Evolutionary conservation across 768 basidiomycete genomes (phyloP), one percentile per base, ranked within the genome.

Genomic region (Tephrocybe sp.): DNA sequence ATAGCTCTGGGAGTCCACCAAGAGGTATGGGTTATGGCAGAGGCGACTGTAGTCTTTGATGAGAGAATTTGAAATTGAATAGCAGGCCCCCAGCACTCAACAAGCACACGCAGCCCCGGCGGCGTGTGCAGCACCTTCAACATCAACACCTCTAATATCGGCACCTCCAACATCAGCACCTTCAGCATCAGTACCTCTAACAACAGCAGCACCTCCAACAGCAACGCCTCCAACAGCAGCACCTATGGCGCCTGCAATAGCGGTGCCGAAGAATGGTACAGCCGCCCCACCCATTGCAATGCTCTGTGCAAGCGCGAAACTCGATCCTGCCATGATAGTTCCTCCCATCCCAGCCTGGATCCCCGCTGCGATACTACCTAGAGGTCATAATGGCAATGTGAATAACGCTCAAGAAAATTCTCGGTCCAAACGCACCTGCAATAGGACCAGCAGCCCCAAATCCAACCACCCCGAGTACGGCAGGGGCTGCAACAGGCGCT

Each of bases 371-470:
- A 48, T 15, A 7, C 36, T 48, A 5, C 47, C 52, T 47, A 16
- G 39, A 27, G n/a, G n/a, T n/a, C n/a, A n/a, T n/a, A n/a, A n/a
- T n/a, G n/a, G n/a, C 21, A 27, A 37, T 16, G 18, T 12, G 4
- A 30, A 41, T 19, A 4, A 19, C 7, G 19, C 9, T 22, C n/a
- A 15, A 35, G 35, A 37, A 19, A 18, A 37, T n/a, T 37, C 12
- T 21, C 18, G 32, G 16, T 9, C 32, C n/a, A n/a, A n/a, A 47
- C 42, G 22, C 9, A 54, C 58, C 58, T 22, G 55, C 55, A 22
- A 57, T 46, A 2, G 55, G 59, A 7, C 59, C 59, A 32, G 41
- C 47, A 6, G 56, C 30, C n/a, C 59, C 47, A 37, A 60, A 60
- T 12, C 55, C 59, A 2, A 57, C 51, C 4, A 53, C 9, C 1